These are phyloP conservation scores for Rhododendron molle DNA, from an alignment of 148 eudicot genomes.

Conservation along the genomic window DNA sequence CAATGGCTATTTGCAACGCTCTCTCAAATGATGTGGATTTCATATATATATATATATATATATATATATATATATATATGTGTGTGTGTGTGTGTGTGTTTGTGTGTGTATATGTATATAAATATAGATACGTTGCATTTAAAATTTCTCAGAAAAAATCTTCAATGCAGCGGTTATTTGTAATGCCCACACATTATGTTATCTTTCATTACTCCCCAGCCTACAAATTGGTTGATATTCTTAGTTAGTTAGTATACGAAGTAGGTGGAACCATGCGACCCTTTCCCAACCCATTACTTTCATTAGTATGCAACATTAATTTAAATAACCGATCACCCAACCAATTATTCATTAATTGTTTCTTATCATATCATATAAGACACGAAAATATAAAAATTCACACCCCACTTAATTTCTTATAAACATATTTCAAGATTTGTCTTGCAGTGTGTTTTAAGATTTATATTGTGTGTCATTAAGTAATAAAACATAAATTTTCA, in stretches of 20 bases:
- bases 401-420: neutral
- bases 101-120: too few relatives aligned
- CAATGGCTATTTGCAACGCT: too few relatives aligned
- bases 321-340: neutral
- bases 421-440: neutral
- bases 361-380: neutral
- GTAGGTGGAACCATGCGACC: neutral
- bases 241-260: too few relatives aligned
- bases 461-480: neutral
- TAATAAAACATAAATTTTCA: neutral
- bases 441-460: neutral
- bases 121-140: too few relatives aligned
- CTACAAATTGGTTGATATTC: too few relatives aligned
- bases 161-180: too few relatives aligned
- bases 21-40: too few relatives aligned
- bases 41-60: too few relatives aligned
- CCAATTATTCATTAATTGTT: neutral
- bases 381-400: neutral
- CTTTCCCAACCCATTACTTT: neutral
- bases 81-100: too few relatives aligned
- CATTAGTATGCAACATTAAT: neutral
- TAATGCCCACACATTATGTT: neutral
- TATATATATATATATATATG: too few relatives aligned
- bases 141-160: too few relatives aligned
- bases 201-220: neutral